phyloP scores from a whole-genome alignment of 1,139 yeast species.

The Eremothecium gossypii region DNA sequence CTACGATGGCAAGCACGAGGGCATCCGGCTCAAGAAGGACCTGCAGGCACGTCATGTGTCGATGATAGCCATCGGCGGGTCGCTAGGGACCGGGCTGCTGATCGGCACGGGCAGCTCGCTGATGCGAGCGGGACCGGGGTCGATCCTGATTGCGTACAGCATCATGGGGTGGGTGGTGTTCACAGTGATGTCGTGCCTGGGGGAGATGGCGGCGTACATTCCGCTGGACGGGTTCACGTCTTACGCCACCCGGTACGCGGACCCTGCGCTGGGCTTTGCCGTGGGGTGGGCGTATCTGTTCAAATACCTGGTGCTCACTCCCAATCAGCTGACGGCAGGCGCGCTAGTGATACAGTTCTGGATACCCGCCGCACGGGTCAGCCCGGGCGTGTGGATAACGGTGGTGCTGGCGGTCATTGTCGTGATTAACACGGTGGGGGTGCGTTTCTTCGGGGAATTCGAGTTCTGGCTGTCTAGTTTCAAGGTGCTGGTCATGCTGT shows the following conservation, averaged over 20 bases:
- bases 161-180: constrained; percentile 56
- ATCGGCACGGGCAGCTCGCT: constrained; percentile 65
- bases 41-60: constrained; percentile 64
- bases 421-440: constrained; percentile 45
- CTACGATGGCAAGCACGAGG: constrained; percentile 33
- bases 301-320: constrained; percentile 56
- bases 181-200: constrained; percentile 61
- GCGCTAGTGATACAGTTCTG: constrained; percentile 38
- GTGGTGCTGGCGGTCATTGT: constrained; percentile 39
- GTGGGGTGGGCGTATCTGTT: constrained; percentile 60
- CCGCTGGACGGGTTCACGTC: constrained; percentile 70
- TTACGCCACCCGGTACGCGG: constrained; percentile 58
- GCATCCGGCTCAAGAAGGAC: constrained; percentile 49
- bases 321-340: constrained; percentile 44
- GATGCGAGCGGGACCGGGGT: constrained; percentile 59
- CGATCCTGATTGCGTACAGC: constrained; percentile 52
- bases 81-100: constrained; percentile 57
- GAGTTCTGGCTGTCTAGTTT: constrained; percentile 59
- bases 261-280: constrained; percentile 65
- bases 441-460: constrained; percentile 53
- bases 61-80: constrained; percentile 60
- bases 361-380: constrained; percentile 38
- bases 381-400: constrained; percentile 47
- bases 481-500: constrained; percentile 49
- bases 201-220: constrained; percentile 66